These are phyloP conservation scores for Aspergillus avenaceus DNA, from an alignment of 495 filamentous ascomycete species.

Conservation along the genomic window DNA sequence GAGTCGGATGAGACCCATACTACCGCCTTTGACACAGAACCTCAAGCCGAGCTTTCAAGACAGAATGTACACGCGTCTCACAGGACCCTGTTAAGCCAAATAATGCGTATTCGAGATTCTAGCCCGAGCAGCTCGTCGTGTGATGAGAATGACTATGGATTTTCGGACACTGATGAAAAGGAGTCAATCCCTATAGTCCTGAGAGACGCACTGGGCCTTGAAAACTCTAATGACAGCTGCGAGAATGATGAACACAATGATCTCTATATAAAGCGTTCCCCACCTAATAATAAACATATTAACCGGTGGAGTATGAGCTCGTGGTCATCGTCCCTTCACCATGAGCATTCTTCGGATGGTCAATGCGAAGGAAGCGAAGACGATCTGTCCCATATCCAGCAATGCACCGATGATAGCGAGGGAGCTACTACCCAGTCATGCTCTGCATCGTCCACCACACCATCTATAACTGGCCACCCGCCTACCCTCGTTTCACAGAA, in stretches of 20 bases:
- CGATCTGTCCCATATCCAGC: conserved; percentile 20
- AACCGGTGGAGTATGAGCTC: conserved; percentile 51
- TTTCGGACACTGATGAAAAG: conserved; percentile 49
- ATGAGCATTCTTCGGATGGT: conserved; percentile 39
- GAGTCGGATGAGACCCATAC: conserved; percentile 52
- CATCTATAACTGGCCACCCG: conserved; percentile 23
- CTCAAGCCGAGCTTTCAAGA: conserved; percentile 54
- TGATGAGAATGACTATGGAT: conserved; percentile 48
- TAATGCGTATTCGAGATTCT: conserved; percentile 49
- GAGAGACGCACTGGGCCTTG: conserved; percentile 38
- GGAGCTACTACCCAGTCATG: conserved; percentile 27
- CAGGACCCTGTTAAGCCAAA: conserved; percentile 46
- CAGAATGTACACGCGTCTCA: conserved; percentile 31
- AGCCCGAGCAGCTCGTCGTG: conserved; percentile 44
- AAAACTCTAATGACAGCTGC: conserved; percentile 26
- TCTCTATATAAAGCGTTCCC: conserved; percentile 14
- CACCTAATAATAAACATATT: conserved; percentile 18
- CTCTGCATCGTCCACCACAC: conserved; percentile 30
- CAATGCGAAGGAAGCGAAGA: conserved; percentile 33
- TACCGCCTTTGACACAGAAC: conserved; percentile 69
- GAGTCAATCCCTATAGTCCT: conserved; percentile 63
- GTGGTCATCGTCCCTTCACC: conserved; percentile 47
- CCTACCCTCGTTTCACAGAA: conserved; percentile 16
- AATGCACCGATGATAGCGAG: conserved; percentile 21
- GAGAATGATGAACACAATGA: conserved; percentile 27